A percentile compares a stretch with the other conserved stretches of the same genome.
These are phyloP conservation scores for Suillus tomentosus DNA, from an alignment of 768 basidiomycete species.

Conservation along the genomic window DNA sequence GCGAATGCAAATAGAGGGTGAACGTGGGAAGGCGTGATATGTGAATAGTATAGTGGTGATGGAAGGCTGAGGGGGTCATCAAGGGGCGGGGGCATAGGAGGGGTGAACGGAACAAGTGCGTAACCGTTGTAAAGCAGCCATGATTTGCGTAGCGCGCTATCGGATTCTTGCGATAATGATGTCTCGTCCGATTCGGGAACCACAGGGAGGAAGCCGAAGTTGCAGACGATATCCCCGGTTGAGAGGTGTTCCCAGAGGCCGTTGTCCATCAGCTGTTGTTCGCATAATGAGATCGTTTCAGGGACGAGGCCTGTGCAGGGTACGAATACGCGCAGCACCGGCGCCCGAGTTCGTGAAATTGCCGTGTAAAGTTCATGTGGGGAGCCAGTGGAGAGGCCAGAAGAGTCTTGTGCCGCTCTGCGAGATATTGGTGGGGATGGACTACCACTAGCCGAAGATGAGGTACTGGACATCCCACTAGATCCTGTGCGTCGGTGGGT, in stretches of 20 bases:
- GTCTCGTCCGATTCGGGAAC: conserved; percentile 29
- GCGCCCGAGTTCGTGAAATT: conserved; percentile 64
- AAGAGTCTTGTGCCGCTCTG: conserved; percentile 20
- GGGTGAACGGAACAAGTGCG: conserved; percentile 59
- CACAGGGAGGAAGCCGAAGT: conserved; percentile 74
- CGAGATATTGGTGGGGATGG: conserved; percentile 26
- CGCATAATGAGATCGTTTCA: conserved; percentile 54
- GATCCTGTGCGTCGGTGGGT: conserved; percentile 46
- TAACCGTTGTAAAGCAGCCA: conserved; percentile 81
- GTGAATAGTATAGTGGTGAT: conserved; percentile 75
- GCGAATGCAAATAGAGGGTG: conserved; percentile 31
- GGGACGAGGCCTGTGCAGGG: conserved; percentile 60
- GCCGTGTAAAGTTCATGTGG: conserved; percentile 68
- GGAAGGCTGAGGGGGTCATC: conserved; percentile 63
- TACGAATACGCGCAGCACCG: conserved; percentile 73
- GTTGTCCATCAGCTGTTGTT: conserved; percentile 65
- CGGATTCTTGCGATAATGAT: conserved; percentile 19
- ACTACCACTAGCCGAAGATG: conserved; percentile 35
- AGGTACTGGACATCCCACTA: conserved; percentile 47
- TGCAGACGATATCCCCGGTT: conserved; percentile 76
- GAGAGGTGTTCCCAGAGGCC: conserved; percentile 79
- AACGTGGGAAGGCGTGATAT: conserved; percentile 50
- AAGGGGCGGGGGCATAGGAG: conserved; percentile 53
- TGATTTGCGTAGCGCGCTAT: conserved; percentile 32
- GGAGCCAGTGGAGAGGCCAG: conserved; percentile 25